Conservation (phyloP, 2,329 filamentous ascomycete species). For the Pestalotiopsis sp. region DNA sequence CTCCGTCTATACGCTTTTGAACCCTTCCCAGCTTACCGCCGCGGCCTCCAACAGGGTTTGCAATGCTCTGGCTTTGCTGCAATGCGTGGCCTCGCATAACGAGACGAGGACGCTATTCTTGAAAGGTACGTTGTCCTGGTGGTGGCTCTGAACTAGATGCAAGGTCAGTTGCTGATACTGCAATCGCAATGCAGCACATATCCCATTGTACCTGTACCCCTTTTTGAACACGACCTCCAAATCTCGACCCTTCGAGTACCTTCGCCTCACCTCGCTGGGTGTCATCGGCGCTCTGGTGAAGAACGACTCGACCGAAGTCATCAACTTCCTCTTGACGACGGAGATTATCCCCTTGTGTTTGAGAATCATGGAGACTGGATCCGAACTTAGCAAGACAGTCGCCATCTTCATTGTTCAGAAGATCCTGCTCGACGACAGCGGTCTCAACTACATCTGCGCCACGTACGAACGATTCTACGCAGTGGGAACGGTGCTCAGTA, state of each 20-base stretch:
- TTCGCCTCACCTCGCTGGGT: slow-evolving; percentile 91
- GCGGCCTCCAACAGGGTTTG: slow-evolving; percentile 97
- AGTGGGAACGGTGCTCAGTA: slow-evolving; percentile 94
- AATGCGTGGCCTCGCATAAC: slow-evolving; percentile 97
- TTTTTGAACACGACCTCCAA: slow-evolving; percentile 99
- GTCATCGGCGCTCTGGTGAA: slow-evolving; percentile 97
- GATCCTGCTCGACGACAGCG: slow-evolving; percentile 94
- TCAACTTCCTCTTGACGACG: slow-evolving; percentile 97
- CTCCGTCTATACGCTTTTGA: slow-evolving; percentile 94
- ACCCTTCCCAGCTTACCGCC: slow-evolving; percentile 94
- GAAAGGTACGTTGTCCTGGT: slow-evolving; percentile 66
- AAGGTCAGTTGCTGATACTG: slow-evolving; percentile 13
- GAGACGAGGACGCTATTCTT: slow-evolving; percentile 93
- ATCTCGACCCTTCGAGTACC: slow-evolving; percentile 94
- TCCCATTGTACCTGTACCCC: slow-evolving; percentile 95
- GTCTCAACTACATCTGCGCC: slow-evolving; percentile 96
- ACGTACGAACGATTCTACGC: slow-evolving; percentile 99
- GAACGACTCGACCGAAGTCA: slow-evolving; percentile 97
- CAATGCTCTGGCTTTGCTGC: slow-evolving; percentile 91
- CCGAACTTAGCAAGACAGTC: slow-evolving; percentile 97
- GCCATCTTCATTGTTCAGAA: slow-evolving; percentile 99
- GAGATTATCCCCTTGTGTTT: slow-evolving; percentile 98
- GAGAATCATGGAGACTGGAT: slow-evolving; percentile 98
- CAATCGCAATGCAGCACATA: slow-evolving; percentile 70
- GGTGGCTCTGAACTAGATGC: neutral